Evolutionary conservation across 352 stramenopile genomes (phyloP).

Genomic region (Albugo laibachii): DNA sequence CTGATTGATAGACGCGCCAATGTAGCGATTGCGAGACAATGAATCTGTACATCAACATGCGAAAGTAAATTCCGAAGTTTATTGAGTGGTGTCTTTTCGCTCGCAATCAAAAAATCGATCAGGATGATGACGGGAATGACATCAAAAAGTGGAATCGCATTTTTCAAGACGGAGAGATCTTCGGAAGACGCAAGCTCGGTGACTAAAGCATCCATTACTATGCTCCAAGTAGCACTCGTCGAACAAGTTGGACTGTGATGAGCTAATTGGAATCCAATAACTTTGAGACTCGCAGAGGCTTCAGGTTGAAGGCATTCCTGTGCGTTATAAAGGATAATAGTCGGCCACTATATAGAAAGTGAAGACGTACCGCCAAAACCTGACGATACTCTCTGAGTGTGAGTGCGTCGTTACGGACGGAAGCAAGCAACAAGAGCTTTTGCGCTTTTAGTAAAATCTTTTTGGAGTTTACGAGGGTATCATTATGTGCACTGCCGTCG

Average conservation of each 20-base stretch:
- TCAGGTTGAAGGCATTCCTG: constrained; percentile 55
- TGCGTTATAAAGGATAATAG: not conserved
- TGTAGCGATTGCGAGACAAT: constrained; percentile 32
- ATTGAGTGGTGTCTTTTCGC: constrained; percentile 59
- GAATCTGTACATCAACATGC: constrained; percentile 45
- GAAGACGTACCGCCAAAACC: constrained; percentile 18
- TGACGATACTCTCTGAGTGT: constrained; percentile 40
- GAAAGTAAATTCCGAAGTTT: constrained; percentile 40
- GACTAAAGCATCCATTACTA: constrained; percentile 35
- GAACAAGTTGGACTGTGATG: constrained; percentile 24
- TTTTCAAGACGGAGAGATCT: constrained; percentile 24
- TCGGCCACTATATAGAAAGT: not conserved
- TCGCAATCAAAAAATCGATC: constrained; percentile 33
- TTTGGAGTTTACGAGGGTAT: constrained; percentile 22
- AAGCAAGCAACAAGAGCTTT: constrained; percentile 32
- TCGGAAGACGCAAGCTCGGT: constrained; percentile 49
- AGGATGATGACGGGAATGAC: constrained; percentile 34
- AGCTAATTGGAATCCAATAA: constrained; percentile 50
- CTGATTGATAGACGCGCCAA: constrained; percentile 30
- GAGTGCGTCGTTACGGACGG: constrained; percentile 26
- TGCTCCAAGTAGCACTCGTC: constrained; percentile 35
- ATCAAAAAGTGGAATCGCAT: constrained; percentile 30
- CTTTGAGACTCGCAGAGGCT: constrained; percentile 28
- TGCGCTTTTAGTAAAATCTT: constrained; percentile 34
- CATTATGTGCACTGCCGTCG: constrained; percentile 2